Base-by-base conservation (phyloP, 768 basidiomycete genomes). In the Amanita exitialis region DNA sequence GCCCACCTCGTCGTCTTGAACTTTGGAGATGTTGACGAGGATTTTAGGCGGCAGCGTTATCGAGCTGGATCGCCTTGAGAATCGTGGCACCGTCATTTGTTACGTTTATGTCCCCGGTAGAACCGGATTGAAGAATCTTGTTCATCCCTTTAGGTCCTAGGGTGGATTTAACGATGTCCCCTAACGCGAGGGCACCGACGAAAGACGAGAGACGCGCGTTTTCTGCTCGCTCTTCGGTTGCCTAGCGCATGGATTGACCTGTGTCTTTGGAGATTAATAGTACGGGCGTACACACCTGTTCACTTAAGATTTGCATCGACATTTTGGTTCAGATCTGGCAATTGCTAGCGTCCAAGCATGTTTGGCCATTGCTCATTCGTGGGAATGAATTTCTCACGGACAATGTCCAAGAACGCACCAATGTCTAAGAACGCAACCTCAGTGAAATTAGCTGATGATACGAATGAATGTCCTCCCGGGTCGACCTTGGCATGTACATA, bases 91-190 rank as follows among this genome's bases (percentile, higher is more conserved):
- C 96, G 65, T 99, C 96, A 68, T 99, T 99, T 9, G 96, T 99
- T 44, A 99, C 95, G 56, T 84, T 96, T 61, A 99, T 89, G 25
- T 93, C 89, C 4, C 92, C 91, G 0, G 86, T 80, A 4, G 92
- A 90, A 1, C 68, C 82, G 1, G 91, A 94, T 67, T 94, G 95
- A 13, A 99, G 80, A 56, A 99, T 98, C 74, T 98, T 98, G 82
- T 97, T 98, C 95, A 98, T 99, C 50, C 96, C 96, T 68, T 99
- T 98, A 20, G 96, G 96, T 7, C 96, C 96, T 2, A 99, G 78
- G 6, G 96, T 99, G 1, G 93, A 95, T 71, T 98, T 98, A 61
- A 99, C 95, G 57, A 99, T 82, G 72, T 99, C 96, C 38, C 96
- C 96, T 30, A 99, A 77, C 0, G 96, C 96, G 58, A 96, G 82